Evolutionary conservation across 805 yeast genomes (phyloP), one percentile per base, ranked within the genome.

Genomic region (Hanseniaspora pseudoguilliermondii): DNA sequence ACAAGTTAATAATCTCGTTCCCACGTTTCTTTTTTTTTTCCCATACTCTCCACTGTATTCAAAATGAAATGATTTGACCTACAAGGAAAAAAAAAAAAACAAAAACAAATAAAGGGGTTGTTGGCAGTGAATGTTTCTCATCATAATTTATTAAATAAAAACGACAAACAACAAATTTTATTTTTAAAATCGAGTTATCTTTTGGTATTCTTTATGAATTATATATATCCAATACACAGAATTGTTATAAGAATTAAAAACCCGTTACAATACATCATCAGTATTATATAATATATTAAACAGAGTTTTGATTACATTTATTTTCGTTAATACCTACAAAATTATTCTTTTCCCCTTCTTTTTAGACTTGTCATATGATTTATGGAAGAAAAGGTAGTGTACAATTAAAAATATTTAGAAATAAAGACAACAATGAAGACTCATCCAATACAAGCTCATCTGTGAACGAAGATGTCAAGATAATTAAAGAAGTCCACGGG

Each of bases 341-440:
- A 27, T 8, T 27, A 27, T 27, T 9, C 7, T 27, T 27, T 27
- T 27, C 5, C 35, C 35, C 13, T 32, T 32, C 11, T 16, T 16
- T 7, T 38, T 16, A 38, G 1, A n/a, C n/a, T 16, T 39, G 6
- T 21, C 46, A 27, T 15, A 49, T 20, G 51, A 39, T 55, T 27
- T 49, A 64, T 58, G 71, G 72, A 11, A 64, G 71, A 58, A 66
- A 66, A 47, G 71, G 70, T 2, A 67, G 69, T 49, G 65, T 68
- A 0, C 66, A 64, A 58, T 48, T 68, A 32, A 60, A 71, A 40
- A 65, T 68, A 38, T 69, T 69, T 54, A 38, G 49, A 23, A 47
- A 36, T 36, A 63, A 65, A 57, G 70, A 68, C 54, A 66, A 66
- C 41, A 66, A 62, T 21, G 36, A 47, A 10, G 54, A 55, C 2